These are phyloP conservation scores for Umbelopsis ramanniana DNA, from an alignment of 192 early-diverging fungal genomes.

Conservation along the genomic window DNA sequence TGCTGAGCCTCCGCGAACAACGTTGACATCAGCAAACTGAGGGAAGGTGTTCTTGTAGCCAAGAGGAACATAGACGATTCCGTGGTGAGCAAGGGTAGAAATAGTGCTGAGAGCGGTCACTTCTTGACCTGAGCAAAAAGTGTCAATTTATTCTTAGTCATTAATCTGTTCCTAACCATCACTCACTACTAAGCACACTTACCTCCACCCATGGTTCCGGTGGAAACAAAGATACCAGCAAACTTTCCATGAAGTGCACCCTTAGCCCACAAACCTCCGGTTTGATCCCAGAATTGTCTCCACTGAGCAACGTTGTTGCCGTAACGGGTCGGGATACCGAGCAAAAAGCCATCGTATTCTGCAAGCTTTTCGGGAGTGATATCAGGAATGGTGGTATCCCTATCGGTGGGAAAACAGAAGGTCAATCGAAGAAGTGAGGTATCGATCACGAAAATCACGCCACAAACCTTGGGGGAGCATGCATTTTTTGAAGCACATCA, in stretches of 20 bases:
- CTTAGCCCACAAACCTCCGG: slow-evolving; percentile 50
- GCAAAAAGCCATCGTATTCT: slow-evolving; percentile 70
- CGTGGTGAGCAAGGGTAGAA: slow-evolving; percentile 50
- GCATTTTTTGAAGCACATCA: slow-evolving; percentile 74
- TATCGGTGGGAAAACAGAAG: neutral
- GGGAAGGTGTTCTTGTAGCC: slow-evolving; percentile 33
- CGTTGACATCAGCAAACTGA: slow-evolving; percentile 42
- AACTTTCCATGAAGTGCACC: slow-evolving; percentile 44
- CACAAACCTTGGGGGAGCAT: slow-evolving; percentile 55
- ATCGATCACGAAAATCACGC: neutral
- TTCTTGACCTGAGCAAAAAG: slow-evolving; percentile 47
- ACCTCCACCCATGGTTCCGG: slow-evolving; percentile 26
- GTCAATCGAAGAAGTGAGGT: neutral
- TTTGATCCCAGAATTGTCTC: slow-evolving; percentile 45
- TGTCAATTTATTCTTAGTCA: neutral
- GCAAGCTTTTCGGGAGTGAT: slow-evolving; percentile 55
- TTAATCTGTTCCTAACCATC: neutral
- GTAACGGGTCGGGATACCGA: slow-evolving; percentile 56
- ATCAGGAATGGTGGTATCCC: slow-evolving; percentile 55
- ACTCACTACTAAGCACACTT: neutral
- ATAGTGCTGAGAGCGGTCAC: slow-evolving; percentile 44
- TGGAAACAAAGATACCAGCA: slow-evolving; percentile 47
- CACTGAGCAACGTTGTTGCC: slow-evolving; percentile 21
- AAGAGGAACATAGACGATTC: slow-evolving; percentile 57
- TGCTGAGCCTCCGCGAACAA: slow-evolving; percentile 56